phyloP scores from a whole-genome alignment of 2,329 filamentous ascomycete genomes.

The Cercospora zeina region DNA sequence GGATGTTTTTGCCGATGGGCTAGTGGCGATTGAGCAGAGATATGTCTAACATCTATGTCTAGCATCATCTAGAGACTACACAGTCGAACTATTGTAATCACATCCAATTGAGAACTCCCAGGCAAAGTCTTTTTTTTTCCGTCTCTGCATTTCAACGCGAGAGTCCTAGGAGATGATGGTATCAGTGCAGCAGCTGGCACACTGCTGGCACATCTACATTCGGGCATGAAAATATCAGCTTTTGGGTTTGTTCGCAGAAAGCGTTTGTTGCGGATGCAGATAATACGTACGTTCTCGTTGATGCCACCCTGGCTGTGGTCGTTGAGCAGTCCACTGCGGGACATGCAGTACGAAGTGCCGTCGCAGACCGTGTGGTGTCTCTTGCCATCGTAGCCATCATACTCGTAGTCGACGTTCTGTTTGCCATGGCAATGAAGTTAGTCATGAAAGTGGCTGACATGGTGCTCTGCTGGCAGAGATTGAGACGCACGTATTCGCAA shows the following conservation, averaged over 20 bases:
- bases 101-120: background rate
- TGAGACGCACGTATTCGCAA: background rate
- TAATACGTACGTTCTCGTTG: background rate
- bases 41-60: too few species aligned
- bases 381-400: background rate
- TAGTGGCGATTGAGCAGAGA: background rate
- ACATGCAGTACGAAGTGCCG: background rate
- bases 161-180: background rate
- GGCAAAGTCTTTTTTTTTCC: background rate
- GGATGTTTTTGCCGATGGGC: conserved; percentile 62
- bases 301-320: background rate
- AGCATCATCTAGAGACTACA: too few species aligned
- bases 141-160: background rate
- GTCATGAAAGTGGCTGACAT: background rate
- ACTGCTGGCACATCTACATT: background rate
- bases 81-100: background rate
- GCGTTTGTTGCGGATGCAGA: background rate
- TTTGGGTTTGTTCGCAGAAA: background rate
- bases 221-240: background rate
- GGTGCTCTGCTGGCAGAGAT: background rate
- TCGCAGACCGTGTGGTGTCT: background rate
- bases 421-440: background rate
- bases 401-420: background rate
- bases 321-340: background rate
- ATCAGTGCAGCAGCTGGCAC: background rate